Percentiles rank a stretch among this genome's conserved stretches.
Conservation (phyloP, 345 rosid genomes). For the Eucalyptus erythrocorys region DNA sequence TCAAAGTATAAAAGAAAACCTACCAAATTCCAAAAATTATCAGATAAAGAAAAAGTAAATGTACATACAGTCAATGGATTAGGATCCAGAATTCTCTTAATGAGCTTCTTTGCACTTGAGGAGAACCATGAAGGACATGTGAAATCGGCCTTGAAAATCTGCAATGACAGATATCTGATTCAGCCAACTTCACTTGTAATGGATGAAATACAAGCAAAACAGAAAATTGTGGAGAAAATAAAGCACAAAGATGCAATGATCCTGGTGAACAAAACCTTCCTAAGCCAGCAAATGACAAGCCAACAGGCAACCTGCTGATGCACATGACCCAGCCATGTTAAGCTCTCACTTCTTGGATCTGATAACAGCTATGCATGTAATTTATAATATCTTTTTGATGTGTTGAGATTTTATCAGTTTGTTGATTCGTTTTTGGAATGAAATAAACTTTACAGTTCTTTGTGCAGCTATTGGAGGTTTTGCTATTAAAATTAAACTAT, state of each 20-base stretch:
- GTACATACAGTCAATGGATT: constrained; percentile 64
- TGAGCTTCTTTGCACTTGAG: constrained; percentile 84
- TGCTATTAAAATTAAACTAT: neutral
- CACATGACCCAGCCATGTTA: neutral
- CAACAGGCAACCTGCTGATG: neutral
- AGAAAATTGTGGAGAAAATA: neutral
- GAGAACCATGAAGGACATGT: constrained; percentile 96
- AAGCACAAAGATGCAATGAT: neutral
- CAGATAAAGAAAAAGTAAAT: neutral
- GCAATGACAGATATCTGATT: constrained; percentile 8
- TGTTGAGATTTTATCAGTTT: neutral
- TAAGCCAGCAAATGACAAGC: neutral
- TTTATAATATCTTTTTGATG: neutral
- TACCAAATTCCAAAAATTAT: neutral
- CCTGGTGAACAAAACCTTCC: neutral
- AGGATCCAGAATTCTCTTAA: constrained; percentile 86
- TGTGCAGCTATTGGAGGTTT: neutral
- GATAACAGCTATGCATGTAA: neutral
- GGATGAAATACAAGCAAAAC: neutral
- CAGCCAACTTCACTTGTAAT: neutral
- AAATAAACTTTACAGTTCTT: neutral
- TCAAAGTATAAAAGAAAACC: neutral
- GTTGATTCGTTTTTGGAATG: neutral
- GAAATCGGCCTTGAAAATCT: constrained; percentile 93
- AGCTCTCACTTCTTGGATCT: neutral